Base-by-base conservation (phyloP, 2,329 filamentous ascomycete genomes). In the Endocalyx cinctus region DNA sequence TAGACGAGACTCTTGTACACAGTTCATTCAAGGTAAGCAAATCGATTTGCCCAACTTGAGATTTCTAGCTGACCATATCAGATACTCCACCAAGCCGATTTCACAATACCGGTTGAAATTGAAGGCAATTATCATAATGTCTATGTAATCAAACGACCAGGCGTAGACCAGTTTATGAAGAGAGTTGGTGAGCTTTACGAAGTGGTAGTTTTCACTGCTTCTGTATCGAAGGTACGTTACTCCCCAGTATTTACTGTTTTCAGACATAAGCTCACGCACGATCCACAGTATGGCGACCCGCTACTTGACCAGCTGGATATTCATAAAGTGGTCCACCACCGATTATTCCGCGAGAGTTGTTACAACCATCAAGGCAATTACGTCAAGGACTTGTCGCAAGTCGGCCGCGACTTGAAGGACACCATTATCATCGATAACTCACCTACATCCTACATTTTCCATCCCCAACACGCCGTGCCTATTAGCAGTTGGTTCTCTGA, bases 401-500 rank as follows among this genome's bases (percentile, higher is more conserved):
- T 98, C 38, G 92, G 92, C 32, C 84, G 92, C 46, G 89, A 97
- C 59, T 77, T 98, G 36, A 87, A 87, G 62, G 90, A 98, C 58
- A 98, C 90, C 14, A 98, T 98, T 58, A 98, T 98, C 60, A 98
- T 98, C 55, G 92, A 98, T 69, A 98, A 98, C 66, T 97, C 92
- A 29, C 92, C 92, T 3, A 98, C 92, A 5, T 97, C 90, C 10
- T 98, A 98, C 69, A 97, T 98, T 54, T 98, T 98, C 75, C 92
- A 98, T 59, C 92, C 92, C 16, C 90, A 98, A 68, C 92, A 98
- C 61, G 92, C 92, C 41, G 90, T 98, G 31, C 92, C 92, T 17
- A 98, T 98, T 67, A 96, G 89, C 76, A 97, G 90, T 72, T 98
- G 92, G 92, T 98, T 98, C 69, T 96, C 89, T 47, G 92, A 98